Conservation (phyloP, 768 basidiomycete genomes). For the Dictyophora rubrovolvata region DNA sequence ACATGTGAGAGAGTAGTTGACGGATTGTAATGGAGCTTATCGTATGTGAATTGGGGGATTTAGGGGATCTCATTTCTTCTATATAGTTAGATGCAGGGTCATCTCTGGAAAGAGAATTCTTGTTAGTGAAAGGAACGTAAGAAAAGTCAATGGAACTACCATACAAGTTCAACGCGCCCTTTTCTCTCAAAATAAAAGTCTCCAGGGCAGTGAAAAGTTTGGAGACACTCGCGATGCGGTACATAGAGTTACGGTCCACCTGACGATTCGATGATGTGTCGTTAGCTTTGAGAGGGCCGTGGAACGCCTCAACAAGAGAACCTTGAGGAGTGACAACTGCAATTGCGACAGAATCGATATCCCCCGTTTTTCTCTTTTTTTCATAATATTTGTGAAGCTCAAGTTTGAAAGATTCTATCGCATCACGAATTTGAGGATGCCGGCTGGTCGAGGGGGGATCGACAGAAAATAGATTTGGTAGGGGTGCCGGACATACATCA, state of each 20-base stretch:
- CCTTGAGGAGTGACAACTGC: slow-evolving; percentile 39
- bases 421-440: not conserved
- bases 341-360: slow-evolving; percentile 41
- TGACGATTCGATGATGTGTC: slow-evolving; percentile 26
- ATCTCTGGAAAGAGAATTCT: too few species aligned
- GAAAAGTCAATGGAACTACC: not conserved
- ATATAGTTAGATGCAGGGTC: too few species aligned
- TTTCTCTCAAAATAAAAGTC: slow-evolving; percentile 37
- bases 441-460: too few species aligned
- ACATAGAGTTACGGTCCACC: slow-evolving; percentile 35
- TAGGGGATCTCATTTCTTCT: too few species aligned
- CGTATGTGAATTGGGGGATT: too few species aligned
- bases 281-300: slow-evolving; percentile 35
- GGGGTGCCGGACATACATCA: too few species aligned
- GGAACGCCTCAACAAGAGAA: slow-evolving; percentile 34
- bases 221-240: slow-evolving; percentile 41
- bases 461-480: too few species aligned
- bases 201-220: slow-evolving; percentile 43
- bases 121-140: too few species aligned
- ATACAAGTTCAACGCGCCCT: slow-evolving; percentile 26
- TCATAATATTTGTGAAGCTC: not conserved
- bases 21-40: slow-evolving; percentile 16
- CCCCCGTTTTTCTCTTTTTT: slow-evolving; percentile 10
- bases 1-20: slow-evolving; percentile 23
- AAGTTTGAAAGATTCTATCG: not conserved